Base-by-base conservation (phyloP, 2,329 filamentous ascomycete genomes). In the Aspergillus vadensis region DNA sequence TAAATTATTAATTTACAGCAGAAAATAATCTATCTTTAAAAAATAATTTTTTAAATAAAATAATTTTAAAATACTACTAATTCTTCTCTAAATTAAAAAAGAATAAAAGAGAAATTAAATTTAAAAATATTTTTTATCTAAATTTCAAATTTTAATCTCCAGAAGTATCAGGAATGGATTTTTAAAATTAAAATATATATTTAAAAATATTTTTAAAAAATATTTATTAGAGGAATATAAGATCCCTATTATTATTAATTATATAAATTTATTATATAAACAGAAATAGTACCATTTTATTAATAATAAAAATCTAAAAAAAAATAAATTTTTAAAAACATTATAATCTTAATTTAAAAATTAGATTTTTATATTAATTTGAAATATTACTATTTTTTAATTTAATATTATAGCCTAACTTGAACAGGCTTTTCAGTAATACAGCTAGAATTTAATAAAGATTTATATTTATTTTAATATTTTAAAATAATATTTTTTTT, bases 381-480 rank as follows among this genome's bases (percentile, higher is more conserved):
- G 19, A 10, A 57, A 57, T 57, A 41, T 9, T n/a, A 21, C 4
- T 30, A 57, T 17, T 25, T 19, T 57, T 17, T 50, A 57, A 43
- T 50, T 12, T 17, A 41, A 51, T 57, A 57, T 27, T 39, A 57
- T 57, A 49, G 32, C 8, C 15, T 25, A 57, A 36, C 8, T 57
- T 39, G 25, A 57, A 25, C 41, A 50, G 12, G 4, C 12, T 21
- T 50, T 39, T 38, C 27, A 51, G 27, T 50, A 41, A 17, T 19
- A 32, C 19, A 23, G 27, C 5, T 25, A 56, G 32, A 15, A 43
- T 38, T 14, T 44, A 32, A 12, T 17, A 56, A n/a, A 56, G 36
- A 32, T 48, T 56, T 44, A 56, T 56, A 56, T 7, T 47, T 56
- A 56, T 56, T 2, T 48, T 25, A 19, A 48, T 48, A 48, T 25